Conservation (phyloP, 1,139 yeast genomes). For the Saccharomyces hybrid region DNA sequence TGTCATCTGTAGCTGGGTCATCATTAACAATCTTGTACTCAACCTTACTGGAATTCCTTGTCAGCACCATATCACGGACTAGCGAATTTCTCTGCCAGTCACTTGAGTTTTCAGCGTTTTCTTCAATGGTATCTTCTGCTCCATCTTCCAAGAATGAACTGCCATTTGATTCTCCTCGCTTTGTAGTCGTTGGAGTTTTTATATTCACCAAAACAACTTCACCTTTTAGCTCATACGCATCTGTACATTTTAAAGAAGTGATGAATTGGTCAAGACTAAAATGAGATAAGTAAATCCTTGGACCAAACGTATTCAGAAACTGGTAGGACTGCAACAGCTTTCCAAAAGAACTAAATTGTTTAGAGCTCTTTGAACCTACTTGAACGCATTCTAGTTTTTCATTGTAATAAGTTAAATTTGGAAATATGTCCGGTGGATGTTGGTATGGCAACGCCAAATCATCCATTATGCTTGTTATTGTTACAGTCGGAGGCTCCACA, state of each 20-base stretch:
- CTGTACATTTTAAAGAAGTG: constrained; percentile 26
- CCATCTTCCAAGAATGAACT: not conserved
- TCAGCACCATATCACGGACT: constrained; percentile 16
- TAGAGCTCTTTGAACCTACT: constrained; percentile 3
- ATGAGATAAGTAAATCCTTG: constrained; percentile 21
- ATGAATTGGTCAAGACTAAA: constrained; percentile 29
- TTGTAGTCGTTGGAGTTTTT: constrained; percentile 30
- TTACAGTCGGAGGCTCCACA: constrained; percentile 12
- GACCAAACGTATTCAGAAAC: constrained; percentile 27
- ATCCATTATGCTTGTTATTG: constrained; percentile 31
- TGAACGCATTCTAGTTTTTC: constrained; percentile 18
- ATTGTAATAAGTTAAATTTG: constrained; percentile 17
- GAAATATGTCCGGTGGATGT: constrained; percentile 16
- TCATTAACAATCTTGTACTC: constrained; percentile 20
- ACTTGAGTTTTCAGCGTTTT: constrained; percentile 1
- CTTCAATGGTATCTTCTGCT: not conserved
- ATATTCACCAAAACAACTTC: constrained; percentile 24
- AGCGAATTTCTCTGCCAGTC: constrained; percentile 12
- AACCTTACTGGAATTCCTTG: constrained; percentile 10
- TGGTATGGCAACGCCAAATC: constrained; percentile 32
- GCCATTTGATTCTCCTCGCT: not conserved
- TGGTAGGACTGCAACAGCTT: constrained; percentile 28
- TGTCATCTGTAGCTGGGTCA: constrained; percentile 30
- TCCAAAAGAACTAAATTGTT: constrained; percentile 16
- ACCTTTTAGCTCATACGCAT: constrained; percentile 24